Conservation (phyloP, 345 rosid genomes). For the Syzygium grande region DNA sequence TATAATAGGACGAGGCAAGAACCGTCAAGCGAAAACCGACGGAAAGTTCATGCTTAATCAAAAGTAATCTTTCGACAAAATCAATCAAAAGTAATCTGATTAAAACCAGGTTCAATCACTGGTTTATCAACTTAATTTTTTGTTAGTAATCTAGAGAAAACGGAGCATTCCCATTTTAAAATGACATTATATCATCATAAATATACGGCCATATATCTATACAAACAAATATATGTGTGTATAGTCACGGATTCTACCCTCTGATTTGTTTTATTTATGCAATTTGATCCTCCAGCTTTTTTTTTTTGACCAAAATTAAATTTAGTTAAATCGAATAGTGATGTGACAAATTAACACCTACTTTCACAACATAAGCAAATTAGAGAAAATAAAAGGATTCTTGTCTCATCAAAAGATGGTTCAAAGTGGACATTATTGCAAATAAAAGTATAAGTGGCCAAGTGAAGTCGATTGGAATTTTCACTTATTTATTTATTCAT, state of each 20-base stretch:
- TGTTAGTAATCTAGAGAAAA: background rate
- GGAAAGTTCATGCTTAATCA: background rate
- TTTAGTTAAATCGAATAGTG: background rate
- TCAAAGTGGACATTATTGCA: rapidly evolving
- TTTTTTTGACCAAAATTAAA: background rate
- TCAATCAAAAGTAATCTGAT: background rate
- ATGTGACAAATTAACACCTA: background rate
- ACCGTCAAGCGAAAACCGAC: background rate
- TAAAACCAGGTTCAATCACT: background rate
- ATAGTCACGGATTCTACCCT: background rate
- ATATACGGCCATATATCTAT: background rate
- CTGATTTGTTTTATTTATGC: background rate
- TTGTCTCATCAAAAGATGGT: background rate
- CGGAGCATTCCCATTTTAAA: background rate
- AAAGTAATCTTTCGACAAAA: background rate
- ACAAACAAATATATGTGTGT: no score
- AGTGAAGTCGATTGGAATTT: background rate
- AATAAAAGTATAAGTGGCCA: no score
- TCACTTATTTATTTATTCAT: background rate
- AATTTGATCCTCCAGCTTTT: background rate
- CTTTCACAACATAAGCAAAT: background rate
- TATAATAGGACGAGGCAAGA: background rate
- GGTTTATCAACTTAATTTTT: background rate
- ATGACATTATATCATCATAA: background rate
- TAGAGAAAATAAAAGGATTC: background rate